phyloP scores from a whole-genome alignment of 495 filamentous ascomycete species.

The Hypoxylon subgilvum region DNA sequence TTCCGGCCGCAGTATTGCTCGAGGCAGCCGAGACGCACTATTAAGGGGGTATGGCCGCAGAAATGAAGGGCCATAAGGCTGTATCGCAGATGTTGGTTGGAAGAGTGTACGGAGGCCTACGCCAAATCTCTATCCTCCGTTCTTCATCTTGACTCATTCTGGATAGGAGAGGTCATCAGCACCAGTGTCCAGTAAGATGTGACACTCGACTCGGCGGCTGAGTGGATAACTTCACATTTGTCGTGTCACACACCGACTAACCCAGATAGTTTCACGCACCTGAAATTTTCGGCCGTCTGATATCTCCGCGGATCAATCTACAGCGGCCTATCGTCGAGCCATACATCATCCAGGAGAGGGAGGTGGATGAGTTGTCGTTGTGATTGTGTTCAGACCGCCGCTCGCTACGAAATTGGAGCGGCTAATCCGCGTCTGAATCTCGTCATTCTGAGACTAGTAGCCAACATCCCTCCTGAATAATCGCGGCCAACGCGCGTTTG shows the following conservation, averaged over 20 bases:
- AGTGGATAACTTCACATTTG: constrained; percentile 2
- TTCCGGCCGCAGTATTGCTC: constrained; percentile 25
- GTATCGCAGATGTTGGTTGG: constrained; percentile 28
- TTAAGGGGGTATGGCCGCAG: constrained; percentile 25
- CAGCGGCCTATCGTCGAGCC: not conserved
- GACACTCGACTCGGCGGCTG: constrained; percentile 3
- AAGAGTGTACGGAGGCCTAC: constrained; percentile 3
- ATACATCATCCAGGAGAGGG: constrained; percentile 2
- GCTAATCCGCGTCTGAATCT: not conserved
- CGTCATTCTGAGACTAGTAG: constrained; percentile 2
- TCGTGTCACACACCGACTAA: constrained; percentile 9
- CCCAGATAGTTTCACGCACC: not conserved
- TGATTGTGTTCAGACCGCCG: not conserved
- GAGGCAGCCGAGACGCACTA: constrained; percentile 17
- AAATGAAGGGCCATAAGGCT: constrained; percentile 30
- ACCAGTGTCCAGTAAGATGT: not conserved
- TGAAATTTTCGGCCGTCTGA: not conserved
- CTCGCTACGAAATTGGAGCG: not conserved
- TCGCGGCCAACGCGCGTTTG: not conserved
- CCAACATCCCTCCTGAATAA: not conserved
- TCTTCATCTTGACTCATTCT: not conserved
- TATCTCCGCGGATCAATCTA: not conserved
- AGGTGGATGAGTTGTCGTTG: constrained; percentile 7
- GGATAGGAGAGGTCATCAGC: constrained; percentile 8
- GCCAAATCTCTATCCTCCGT: constrained; percentile 4